Evolutionary conservation across 371 early-diverging fungal species (phyloP), one percentile per base, ranked within the genome.

Genomic region (Gilbertella persicaria): DNA sequence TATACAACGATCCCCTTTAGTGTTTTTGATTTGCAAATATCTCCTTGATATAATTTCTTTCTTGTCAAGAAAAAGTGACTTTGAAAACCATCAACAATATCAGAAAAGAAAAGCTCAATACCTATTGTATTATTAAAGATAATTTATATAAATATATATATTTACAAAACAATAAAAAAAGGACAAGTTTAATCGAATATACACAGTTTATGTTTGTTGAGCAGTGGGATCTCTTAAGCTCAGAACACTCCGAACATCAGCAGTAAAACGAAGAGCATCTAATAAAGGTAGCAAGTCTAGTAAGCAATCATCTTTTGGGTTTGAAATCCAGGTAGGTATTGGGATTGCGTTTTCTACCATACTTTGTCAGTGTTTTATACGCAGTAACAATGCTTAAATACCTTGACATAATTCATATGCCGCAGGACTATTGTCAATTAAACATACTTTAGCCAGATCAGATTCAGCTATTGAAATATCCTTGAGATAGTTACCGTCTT

Each of bases 361-460:
- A 29, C 33, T 35, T 17, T 13, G 6, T n/a, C 37, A 7, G 14
- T n/a, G 4, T 37, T 37, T 37, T 37, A 4, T 37, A 4, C n/a
- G n/a, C n/a, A 4, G 6, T 37, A 4, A 33, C 16, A 1, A 8
- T 43, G 17, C 8, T 26, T 16, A 28, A 13, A 69, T 82, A 85
- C 94, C 92, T 71, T 85, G 83, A 69, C 91, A 89, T 41, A 93
- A 59, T 37, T 87, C 88, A 71, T 89, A 96, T 10, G 92, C 89
- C 20, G 87, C 71, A 19, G 93, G 88, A 28, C 95, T 91, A 67
- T 98, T 97, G 66, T 97, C 97, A 4, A 98, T 74, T 16, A 97
- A 72, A 55, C 88, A 90, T 23, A 96, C 95, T 55, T 89, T 91
- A 45, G 88, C 87, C 46, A 97, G 62, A 67, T 94, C 94, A 14